A percentile compares a stretch with the other conserved stretches of the same genome.
Conservation (phyloP, 106 monocot genomes). For the Allium cepa region DNA sequence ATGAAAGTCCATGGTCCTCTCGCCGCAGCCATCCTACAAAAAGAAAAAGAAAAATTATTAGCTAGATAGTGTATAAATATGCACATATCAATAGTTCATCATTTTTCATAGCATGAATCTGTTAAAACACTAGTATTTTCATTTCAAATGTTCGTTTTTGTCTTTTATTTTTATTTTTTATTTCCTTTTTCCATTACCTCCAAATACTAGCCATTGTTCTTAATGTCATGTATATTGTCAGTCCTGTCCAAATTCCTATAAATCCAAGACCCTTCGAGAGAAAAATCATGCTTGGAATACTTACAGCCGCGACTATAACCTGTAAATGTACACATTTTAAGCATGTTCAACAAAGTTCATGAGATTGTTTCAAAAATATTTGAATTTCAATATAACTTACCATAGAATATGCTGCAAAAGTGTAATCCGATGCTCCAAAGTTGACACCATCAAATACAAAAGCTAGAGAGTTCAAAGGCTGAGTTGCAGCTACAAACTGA, state of each 20-base stretch:
- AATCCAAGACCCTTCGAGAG: constrained; percentile 47
- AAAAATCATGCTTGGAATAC: constrained; percentile 35
- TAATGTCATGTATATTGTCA: constrained; percentile 65
- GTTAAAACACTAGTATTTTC: no score
- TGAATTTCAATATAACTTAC: constrained; percentile 10
- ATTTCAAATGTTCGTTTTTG: no score
- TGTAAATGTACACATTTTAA: constrained; percentile 3
- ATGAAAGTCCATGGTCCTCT: constrained; percentile 44
- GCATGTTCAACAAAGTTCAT: neutral
- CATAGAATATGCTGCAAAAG: constrained; percentile 58
- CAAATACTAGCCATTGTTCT: constrained; percentile 48
- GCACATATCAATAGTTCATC: neutral
- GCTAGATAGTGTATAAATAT: neutral
- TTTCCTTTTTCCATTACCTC: constrained; percentile 26
- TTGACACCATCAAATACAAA: constrained; percentile 72
- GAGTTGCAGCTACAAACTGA: constrained; percentile 57
- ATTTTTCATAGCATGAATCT: neutral
- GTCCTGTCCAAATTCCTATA: constrained; percentile 52
- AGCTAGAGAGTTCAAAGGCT: constrained; percentile 52
- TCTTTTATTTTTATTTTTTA: no score
- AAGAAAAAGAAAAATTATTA: neutral
- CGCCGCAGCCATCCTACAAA: constrained; percentile 37
- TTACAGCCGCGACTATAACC: constrained; percentile 37
- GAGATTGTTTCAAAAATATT: neutral
- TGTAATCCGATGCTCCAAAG: constrained; percentile 65